Conservation (phyloP, 371 early-diverging fungal species). For the Lichtheimia ornata region DNA sequence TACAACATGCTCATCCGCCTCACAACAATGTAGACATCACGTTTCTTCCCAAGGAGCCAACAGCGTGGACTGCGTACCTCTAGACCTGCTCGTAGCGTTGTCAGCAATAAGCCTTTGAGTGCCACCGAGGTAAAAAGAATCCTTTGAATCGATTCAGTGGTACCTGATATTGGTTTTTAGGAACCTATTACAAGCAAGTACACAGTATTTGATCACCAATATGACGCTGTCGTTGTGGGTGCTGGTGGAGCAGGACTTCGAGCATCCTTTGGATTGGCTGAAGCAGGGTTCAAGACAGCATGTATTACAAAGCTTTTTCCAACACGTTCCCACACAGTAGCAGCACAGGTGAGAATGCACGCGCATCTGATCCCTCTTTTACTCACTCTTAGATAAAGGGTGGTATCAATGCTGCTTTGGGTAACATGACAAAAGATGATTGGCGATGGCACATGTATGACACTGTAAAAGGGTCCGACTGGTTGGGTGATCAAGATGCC, state of each 20-base stretch:
- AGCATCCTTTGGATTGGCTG: conserved; percentile 97
- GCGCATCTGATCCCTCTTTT: neutral
- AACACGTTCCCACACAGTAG: conserved; percentile 97
- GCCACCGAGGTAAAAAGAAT: conserved; percentile 69
- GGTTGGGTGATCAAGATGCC: conserved; percentile 98
- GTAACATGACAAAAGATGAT: conserved; percentile 99
- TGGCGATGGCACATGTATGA: conserved; percentile 99
- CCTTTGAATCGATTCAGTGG: neutral
- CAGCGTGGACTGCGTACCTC: conserved; percentile 63
- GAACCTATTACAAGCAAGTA: conserved; percentile 74
- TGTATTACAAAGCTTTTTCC: conserved; percentile 98
- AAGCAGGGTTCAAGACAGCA: conserved; percentile 97
- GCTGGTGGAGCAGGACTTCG: conserved; percentile 99
- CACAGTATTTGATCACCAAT: conserved; percentile 95
- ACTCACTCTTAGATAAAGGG: conserved; percentile 56
- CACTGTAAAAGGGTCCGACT: conserved; percentile 98
- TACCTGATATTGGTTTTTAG: conserved; percentile 22
- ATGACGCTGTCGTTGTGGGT: conserved; percentile 97
- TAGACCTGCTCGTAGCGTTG: conserved; percentile 68
- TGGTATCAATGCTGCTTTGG: conserved; percentile 98
- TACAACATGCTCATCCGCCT: no score
- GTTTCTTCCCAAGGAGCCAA: no score
- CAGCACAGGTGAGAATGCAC: conserved; percentile 78
- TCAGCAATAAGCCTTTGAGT: conserved; percentile 71
- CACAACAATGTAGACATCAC: no score